Conservation (phyloP, 345 rosid species). For the Euphorbia pulcherrima region DNA sequence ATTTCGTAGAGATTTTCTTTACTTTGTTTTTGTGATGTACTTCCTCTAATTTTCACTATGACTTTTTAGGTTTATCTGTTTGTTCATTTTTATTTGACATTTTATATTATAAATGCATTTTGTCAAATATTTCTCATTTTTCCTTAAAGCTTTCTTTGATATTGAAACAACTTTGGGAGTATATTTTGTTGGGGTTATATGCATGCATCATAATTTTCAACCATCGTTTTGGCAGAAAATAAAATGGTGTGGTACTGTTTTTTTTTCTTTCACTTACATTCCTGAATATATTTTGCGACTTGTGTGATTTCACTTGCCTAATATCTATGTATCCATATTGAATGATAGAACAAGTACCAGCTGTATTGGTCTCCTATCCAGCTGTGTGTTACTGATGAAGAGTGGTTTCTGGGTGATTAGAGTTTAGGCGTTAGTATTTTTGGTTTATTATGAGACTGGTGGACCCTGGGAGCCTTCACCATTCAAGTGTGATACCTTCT, state of each 20-base stretch:
- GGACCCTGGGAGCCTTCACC: background rate
- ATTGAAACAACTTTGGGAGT: background rate
- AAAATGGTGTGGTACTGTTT: conserved; percentile 8
- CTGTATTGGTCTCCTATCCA: background rate
- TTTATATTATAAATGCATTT: no score
- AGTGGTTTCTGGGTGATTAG: background rate
- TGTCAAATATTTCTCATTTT: no score
- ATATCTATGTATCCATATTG: background rate
- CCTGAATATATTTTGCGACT: conserved; percentile 7
- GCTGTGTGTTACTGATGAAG: background rate
- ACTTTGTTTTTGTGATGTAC: background rate
- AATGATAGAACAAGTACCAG: background rate
- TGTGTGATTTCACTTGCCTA: background rate
- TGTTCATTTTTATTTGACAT: no score
- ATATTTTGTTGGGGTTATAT: background rate
- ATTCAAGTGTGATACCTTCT: background rate
- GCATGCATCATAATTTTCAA: background rate
- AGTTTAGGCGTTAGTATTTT: background rate
- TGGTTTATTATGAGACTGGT: background rate
- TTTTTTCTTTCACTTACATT: background rate
- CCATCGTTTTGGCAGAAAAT: no score
- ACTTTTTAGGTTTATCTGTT: no score
- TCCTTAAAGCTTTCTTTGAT: no score
- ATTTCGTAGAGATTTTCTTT: conserved; percentile 8
- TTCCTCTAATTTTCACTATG: no score